phyloP scores from a whole-genome alignment of 2,329 filamentous ascomycete species.

The Sclerotiophoma versabilis region DNA sequence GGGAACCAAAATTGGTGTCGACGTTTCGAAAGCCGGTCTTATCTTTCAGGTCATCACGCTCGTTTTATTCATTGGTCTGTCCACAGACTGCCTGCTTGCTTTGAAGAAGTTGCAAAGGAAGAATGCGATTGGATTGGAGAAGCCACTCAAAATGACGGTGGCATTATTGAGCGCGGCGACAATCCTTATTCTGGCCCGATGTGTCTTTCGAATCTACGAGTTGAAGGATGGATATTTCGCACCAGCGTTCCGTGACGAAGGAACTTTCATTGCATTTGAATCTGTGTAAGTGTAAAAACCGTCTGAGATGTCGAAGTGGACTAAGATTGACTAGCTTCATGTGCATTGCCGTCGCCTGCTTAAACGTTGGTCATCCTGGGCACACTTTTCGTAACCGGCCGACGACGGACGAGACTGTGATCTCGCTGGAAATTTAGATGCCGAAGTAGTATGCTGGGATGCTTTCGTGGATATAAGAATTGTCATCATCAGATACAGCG shows the following conservation, averaged over 20 bases:
- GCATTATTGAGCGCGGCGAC: background rate
- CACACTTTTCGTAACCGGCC: background rate
- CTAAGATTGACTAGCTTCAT: background rate
- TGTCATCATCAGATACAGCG: too few relatives aligned
- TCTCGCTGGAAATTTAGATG: background rate
- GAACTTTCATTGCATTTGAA: slow-evolving; percentile 16
- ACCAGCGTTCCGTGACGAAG: slow-evolving; percentile 6
- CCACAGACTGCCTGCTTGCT: slow-evolving; percentile 1
- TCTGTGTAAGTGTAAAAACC: slow-evolving; percentile 6
- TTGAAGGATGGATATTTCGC: slow-evolving; percentile 20
- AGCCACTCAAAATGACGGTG: background rate
- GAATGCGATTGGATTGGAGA: background rate
- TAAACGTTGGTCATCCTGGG: slow-evolving; percentile 9
- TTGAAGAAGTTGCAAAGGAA: background rate
- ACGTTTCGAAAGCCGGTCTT: slow-evolving; percentile 11
- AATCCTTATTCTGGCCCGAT: slow-evolving; percentile 7
- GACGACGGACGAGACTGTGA: background rate
- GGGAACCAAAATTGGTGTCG: background rate
- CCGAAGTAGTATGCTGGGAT: background rate
- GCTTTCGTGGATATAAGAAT: too few relatives aligned
- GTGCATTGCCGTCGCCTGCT: slow-evolving; percentile 3
- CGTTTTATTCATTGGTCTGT: background rate
- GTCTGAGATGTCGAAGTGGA: too few relatives aligned
- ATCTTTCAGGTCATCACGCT: slow-evolving; percentile 14
- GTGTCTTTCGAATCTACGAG: slow-evolving; percentile 17